Conservation (phyloP, 345 rosid genomes). For the Geranium rotundifolium region DNA sequence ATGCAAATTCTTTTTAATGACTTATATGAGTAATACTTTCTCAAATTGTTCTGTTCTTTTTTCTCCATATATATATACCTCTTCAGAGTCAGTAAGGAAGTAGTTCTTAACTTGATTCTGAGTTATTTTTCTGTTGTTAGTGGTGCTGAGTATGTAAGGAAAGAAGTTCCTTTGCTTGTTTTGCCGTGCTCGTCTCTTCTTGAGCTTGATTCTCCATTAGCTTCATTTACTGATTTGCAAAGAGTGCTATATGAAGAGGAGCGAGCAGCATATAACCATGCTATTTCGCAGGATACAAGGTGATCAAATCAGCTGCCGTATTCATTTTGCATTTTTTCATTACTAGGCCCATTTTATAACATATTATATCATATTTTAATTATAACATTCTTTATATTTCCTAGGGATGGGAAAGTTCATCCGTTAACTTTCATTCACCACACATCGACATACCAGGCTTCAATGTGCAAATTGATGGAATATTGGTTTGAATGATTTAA, state of each 20-base stretch:
- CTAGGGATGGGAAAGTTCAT: constrained; percentile 73
- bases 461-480: constrained; percentile 91
- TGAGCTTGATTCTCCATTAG: constrained; percentile 63
- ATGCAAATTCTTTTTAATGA: too few relatives aligned
- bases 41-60: not conserved
- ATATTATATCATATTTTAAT: not conserved
- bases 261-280: constrained; percentile 71
- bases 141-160: constrained; percentile 73
- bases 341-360: too few relatives aligned
- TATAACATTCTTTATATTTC: constrained; percentile 8
- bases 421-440: constrained; percentile 86
- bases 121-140: constrained; percentile 33
- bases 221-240: constrained; percentile 79
- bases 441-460: constrained; percentile 90
- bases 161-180: constrained; percentile 80
- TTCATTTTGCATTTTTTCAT: not conserved
- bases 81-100: not conserved
- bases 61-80: not conserved
- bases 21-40: too few relatives aligned
- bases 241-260: constrained; percentile 81
- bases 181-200: constrained; percentile 62
- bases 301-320: constrained; percentile 12
- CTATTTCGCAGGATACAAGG: constrained; percentile 65
- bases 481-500: constrained; percentile 54
- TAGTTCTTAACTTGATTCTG: constrained; percentile 9